Conservation (phyloP, 192 early-diverging fungal species). For the Jimgerdemannia flammicorona region DNA sequence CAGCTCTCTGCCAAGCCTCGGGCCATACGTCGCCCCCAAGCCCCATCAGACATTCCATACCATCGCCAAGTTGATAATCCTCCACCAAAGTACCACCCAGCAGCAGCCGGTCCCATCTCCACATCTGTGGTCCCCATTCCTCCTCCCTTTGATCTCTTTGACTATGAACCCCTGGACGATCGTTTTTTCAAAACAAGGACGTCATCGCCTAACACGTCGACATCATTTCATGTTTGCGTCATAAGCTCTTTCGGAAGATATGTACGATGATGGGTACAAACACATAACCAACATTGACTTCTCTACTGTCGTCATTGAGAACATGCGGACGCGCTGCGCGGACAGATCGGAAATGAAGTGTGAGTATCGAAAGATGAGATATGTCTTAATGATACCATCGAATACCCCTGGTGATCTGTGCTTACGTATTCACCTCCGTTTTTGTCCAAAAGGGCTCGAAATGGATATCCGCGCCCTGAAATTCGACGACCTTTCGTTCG, state of each 20-base stretch:
- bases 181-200: background rate
- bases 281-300: conserved; percentile 81
- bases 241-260: conserved; percentile 67
- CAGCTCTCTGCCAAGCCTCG: no score
- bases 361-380: conserved; percentile 14
- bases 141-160: no score
- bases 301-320: conserved; percentile 70
- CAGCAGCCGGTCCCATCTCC: no score
- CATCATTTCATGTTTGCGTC: background rate
- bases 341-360: conserved; percentile 53
- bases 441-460: conserved; percentile 40
- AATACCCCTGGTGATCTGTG: background rate
- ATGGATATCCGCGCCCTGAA: conserved; percentile 77
- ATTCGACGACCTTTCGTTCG: conserved; percentile 59
- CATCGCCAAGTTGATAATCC: no score
- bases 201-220: background rate
- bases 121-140: no score
- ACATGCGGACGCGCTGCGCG: conserved; percentile 58
- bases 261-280: conserved; percentile 73
- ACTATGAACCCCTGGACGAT: no score
- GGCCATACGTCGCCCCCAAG: no score
- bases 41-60: no score
- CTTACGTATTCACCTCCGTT: background rate
- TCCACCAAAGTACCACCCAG: no score
- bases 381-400: background rate